These are phyloP conservation scores for Triticum urartu DNA, from an alignment of 176 grass and related monocot species.

Conservation along the genomic window DNA sequence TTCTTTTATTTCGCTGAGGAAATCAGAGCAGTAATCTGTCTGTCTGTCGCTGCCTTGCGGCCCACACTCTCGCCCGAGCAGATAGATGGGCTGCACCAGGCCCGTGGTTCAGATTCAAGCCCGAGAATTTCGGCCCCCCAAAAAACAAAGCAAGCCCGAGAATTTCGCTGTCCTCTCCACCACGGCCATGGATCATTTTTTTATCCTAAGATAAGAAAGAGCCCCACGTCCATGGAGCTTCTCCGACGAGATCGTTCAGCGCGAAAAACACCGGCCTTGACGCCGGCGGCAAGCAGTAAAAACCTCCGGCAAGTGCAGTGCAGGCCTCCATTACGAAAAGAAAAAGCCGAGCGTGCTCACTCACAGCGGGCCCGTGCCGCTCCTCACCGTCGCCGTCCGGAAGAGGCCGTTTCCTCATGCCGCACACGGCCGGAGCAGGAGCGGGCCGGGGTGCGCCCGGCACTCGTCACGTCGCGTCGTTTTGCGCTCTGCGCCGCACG, in stretches of 20 bases:
- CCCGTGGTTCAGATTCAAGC: background rate
- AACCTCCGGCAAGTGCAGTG: background rate
- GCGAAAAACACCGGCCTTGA: background rate
- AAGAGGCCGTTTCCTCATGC: constrained; percentile 1
- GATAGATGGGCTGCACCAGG: background rate
- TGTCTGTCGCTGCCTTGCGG: background rate
- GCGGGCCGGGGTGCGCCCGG: background rate
- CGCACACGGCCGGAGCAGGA: constrained; percentile 15
- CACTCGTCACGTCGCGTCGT: background rate
- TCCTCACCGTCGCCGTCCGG: background rate
- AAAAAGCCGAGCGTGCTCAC: background rate
- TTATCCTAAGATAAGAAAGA: too few species aligned
- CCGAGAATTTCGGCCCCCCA: too few species aligned
- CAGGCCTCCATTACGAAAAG: background rate
- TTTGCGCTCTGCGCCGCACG: background rate
- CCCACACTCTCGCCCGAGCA: background rate
- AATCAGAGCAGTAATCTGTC: too few species aligned
- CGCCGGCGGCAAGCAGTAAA: background rate
- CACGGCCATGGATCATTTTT: too few species aligned
- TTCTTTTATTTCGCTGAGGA: too few species aligned
- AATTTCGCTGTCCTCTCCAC: too few species aligned
- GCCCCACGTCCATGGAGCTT: background rate
- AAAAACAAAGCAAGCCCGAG: too few species aligned
- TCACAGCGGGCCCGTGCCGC: background rate
- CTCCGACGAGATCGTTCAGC: background rate